Base-by-base conservation (phyloP, 192 early-diverging fungal species). In the Backusella mclennaniae region DNA sequence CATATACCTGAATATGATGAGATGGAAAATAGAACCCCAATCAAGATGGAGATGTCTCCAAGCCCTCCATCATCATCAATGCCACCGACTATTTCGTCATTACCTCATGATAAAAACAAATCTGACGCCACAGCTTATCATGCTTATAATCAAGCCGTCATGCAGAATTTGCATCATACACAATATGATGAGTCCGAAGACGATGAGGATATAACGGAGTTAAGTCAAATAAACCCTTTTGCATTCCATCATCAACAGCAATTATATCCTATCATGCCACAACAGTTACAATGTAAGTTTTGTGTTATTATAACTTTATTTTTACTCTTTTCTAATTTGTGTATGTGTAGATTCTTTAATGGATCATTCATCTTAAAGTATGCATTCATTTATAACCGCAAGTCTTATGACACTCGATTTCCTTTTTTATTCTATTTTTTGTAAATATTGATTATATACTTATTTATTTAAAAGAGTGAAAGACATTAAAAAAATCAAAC, bases 191-290 rank as follows among this genome's bases (percentile, higher is more conserved):
- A 63, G 23, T 63, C 56, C 11, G 56, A 63, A 21, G 53, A 56
- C n/a, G 56, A 63, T 12, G 56, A 63, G 11, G 56, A 63, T 63
- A 63, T 29, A 63, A 63, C 56, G 56, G 23, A 63, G 21, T 14
- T 63, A 63, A 63, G 29, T 63, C 56, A 63, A 63, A 63, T 63
- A 29, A 63, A 63, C 12, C 56, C 56, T 63, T 63, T 63, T 63
- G 56, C 9, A 63, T 63, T 23, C 14, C 19, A 53, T 53, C 23
- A 63, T 3, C 56, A 63, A 26, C 56, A 26, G 9, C 56, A 63
- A 29, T 14, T 23, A 63, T 63, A 11, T 63, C 23, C 56, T 29
- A 59, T 59, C 56, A 59, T 26, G 23, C 56, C 56, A 59, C 23
- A 26, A 14, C 56, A 59, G 23, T 59, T 59, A 59, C 23, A 8